Conservation (phyloP, 2,329 filamentous ascomycete genomes). For the Aspergillus pseudoglaucus region DNA sequence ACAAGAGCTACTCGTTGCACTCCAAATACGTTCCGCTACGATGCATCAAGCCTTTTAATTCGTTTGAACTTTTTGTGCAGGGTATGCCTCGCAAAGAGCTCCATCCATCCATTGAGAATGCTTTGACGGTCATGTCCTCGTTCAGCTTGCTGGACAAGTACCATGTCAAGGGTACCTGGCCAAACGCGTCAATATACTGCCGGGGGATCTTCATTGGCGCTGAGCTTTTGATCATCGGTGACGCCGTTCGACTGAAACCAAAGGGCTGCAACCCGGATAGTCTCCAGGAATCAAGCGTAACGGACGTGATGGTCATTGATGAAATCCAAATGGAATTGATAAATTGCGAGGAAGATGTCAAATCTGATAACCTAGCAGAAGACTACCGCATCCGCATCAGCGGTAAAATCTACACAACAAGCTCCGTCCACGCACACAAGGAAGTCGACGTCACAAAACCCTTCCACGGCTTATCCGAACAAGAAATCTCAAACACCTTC, state of each 20-base stretch:
- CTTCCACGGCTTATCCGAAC: slow-evolving; percentile 19
- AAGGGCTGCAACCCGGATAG: slow-evolving; percentile 12
- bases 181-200: slow-evolving; percentile 47
- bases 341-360: slow-evolving; percentile 43
- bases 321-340: slow-evolving; percentile 47
- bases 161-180: slow-evolving; percentile 50
- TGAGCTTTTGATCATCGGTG: slow-evolving; percentile 50
- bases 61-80: slow-evolving; percentile 47
- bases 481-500: slow-evolving; percentile 31
- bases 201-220: slow-evolving; percentile 51
- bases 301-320: slow-evolving; percentile 50
- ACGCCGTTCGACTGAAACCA: slow-evolving; percentile 48
- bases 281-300: slow-evolving; percentile 23
- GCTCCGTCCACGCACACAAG: slow-evolving; percentile 19
- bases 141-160: slow-evolving; percentile 49
- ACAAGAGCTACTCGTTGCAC: slow-evolving; percentile 49
- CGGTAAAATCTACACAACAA: slow-evolving; percentile 44
- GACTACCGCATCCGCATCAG: slow-evolving; percentile 42
- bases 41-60: slow-evolving; percentile 49
- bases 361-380: slow-evolving; percentile 42
- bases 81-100: slow-evolving; percentile 34
- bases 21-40: slow-evolving; percentile 51
- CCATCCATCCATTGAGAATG: slow-evolving; percentile 51
- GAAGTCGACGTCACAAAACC: slow-evolving; percentile 12
- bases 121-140: slow-evolving; percentile 48